phyloP scores from a whole-genome alignment of 1,284 basidiomycete species.

The Boletus semigastroideus region DNA sequence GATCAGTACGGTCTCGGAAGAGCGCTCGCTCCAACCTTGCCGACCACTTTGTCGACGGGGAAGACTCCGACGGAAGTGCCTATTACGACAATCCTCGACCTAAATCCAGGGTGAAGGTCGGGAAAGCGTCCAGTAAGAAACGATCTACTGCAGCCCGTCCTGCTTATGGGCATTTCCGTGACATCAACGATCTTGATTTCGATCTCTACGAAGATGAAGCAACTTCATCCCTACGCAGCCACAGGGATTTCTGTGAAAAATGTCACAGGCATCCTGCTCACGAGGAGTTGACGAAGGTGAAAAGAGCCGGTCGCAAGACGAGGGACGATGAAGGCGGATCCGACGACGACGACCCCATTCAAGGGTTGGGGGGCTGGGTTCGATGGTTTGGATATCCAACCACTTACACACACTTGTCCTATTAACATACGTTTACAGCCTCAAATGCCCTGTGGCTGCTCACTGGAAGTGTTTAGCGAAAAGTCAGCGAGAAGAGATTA shows the following conservation, averaged over 20 bases:
- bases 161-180: slow-evolving; percentile 66
- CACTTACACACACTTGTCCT: slow-evolving; percentile 1
- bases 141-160: slow-evolving; percentile 49
- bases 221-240: slow-evolving; percentile 51
- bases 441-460: slow-evolving; percentile 72
- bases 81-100: slow-evolving; percentile 32
- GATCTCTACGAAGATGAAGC: slow-evolving; percentile 61
- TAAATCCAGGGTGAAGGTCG: slow-evolving; percentile 8
- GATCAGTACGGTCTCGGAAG: slow-evolving; percentile 41
- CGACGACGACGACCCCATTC: slow-evolving; percentile 53
- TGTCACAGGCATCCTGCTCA: slow-evolving; percentile 64
- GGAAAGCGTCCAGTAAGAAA: slow-evolving; percentile 32
- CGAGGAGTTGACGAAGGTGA: slow-evolving; percentile 44
- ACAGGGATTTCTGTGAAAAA: slow-evolving; percentile 69
- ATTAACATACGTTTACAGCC: slow-evolving; percentile 38
- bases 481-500: slow-evolving; percentile 70
- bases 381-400: slow-evolving; percentile 57
- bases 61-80: slow-evolving; percentile 34
- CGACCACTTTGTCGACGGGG: slow-evolving; percentile 34
- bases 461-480: slow-evolving; percentile 80
- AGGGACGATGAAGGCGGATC: slow-evolving; percentile 38
- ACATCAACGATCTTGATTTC: slow-evolving; percentile 54
- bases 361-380: slow-evolving; percentile 79
- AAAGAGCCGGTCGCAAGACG: slow-evolving; percentile 41
- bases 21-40: slow-evolving; percentile 36